These are phyloP conservation scores for Musa balbisiana DNA, from an alignment of 202 grass and related monocot genomes.

Conservation along the genomic window DNA sequence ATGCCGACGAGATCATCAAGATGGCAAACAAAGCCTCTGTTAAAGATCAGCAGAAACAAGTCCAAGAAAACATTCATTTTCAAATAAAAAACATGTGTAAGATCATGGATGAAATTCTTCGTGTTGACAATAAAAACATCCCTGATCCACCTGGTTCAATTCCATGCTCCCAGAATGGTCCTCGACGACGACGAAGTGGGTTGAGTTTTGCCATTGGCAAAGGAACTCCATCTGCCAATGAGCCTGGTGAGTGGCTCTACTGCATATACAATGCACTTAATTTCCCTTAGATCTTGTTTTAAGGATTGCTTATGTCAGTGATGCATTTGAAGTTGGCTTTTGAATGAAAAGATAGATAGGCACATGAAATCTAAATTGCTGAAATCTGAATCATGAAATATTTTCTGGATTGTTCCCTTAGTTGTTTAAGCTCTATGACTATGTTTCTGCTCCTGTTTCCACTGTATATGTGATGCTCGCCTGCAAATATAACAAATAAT, in stretches of 20 bases:
- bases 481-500: too few relatives aligned
- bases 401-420: too few relatives aligned
- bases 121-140: constrained; percentile 23
- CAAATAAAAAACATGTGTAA: constrained; percentile 55
- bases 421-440: too few relatives aligned
- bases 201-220: constrained; percentile 66
- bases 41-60: constrained; percentile 71
- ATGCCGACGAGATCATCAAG: constrained; percentile 77
- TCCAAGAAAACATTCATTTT: constrained; percentile 78
- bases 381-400: too few relatives aligned
- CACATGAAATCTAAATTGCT: too few relatives aligned
- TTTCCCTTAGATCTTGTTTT: neutral
- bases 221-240: constrained; percentile 32
- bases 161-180: constrained; percentile 31
- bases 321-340: too few relatives aligned
- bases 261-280: neutral
- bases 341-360: too few relatives aligned
- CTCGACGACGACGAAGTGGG: constrained; percentile 34
- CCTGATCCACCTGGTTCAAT: constrained; percentile 15
- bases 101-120: constrained; percentile 61
- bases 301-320: neutral
- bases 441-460: too few relatives aligned
- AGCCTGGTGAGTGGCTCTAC: constrained; percentile 32
- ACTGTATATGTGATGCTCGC: too few relatives aligned
- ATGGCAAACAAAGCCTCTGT: constrained; percentile 74